Conservation (phyloP, 768 basidiomycete genomes). For the Cystofilobasidium capitatum region DNA sequence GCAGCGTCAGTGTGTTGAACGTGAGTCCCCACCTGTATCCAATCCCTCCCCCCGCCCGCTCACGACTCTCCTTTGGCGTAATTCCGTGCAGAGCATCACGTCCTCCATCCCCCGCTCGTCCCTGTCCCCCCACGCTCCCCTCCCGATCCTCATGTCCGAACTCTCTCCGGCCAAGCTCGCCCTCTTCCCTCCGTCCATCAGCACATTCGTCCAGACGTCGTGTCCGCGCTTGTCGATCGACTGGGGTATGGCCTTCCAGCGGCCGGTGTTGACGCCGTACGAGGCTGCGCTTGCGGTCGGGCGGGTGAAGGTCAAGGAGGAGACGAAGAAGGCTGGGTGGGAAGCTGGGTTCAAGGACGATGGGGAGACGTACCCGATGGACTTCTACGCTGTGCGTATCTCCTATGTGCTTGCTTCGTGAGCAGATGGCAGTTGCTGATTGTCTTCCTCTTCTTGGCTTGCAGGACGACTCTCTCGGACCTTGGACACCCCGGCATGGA, state of each 20-base stretch:
- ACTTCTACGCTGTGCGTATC: conserved; percentile 65
- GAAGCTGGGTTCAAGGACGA: conserved; percentile 34
- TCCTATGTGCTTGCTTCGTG: neutral
- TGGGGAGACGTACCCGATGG: conserved; percentile 73
- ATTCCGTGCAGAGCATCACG: conserved; percentile 27
- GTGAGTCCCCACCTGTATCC: conserved; percentile 39
- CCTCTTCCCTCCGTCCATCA: conserved; percentile 66
- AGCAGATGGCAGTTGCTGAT: neutral
- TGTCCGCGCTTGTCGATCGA: conserved; percentile 95
- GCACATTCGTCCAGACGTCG: conserved; percentile 88
- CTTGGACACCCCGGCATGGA: conserved; percentile 23
- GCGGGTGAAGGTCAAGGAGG: conserved; percentile 54
- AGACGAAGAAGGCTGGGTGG: conserved; percentile 39
- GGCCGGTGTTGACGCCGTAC: conserved; percentile 82
- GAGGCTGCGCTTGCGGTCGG: conserved; percentile 82
- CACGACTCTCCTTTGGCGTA: neutral
- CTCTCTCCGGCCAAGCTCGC: conserved; percentile 89
- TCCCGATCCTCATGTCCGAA: conserved; percentile 89
- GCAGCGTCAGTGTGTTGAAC: conserved; percentile 78
- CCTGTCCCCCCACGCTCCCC: conserved; percentile 36
- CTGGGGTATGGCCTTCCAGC: conserved; percentile 93
- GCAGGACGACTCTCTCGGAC: conserved; percentile 24
- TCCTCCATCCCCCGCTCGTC: conserved; percentile 28
- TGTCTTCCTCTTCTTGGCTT: neutral
- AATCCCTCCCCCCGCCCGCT: neutral